Evolutionary conservation across 108 stramenopile genomes (phyloP).

Genomic region (Cyclotella baltica): DNA sequence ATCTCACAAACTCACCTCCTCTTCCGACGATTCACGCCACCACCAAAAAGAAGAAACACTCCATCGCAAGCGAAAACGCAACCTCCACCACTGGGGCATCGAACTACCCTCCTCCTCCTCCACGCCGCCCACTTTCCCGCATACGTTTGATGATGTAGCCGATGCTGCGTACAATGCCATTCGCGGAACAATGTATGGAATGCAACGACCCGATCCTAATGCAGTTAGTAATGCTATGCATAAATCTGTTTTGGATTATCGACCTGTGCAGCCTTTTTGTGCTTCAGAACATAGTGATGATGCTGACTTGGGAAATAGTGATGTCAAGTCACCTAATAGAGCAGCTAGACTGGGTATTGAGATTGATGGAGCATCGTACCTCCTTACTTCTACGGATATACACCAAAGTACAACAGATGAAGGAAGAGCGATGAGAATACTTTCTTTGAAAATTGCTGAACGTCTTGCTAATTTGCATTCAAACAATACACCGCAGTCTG

Average conservation of each 20-base stretch:
- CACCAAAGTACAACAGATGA: conserved; percentile 32
- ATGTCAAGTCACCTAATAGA: too few species aligned
- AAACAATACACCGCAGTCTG: conserved; percentile 23
- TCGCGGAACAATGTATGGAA: conserved; percentile 60
- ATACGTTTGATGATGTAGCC: conserved; percentile 59
- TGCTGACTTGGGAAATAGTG: conserved; percentile 12
- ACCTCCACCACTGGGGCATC: conserved; percentile 53
- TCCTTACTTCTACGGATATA: conserved; percentile 19
- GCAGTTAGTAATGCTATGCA: conserved; percentile 67
- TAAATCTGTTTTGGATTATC: conserved; percentile 55
- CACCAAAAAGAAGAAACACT: too few species aligned
- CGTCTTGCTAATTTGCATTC: conserved; percentile 38
- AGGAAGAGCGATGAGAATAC: conserved; percentile 51
- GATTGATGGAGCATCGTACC: conserved; percentile 64
- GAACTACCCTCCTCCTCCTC: conserved; percentile 7
- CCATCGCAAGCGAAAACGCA: conserved; percentile 28
- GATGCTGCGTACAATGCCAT: conserved; percentile 67
- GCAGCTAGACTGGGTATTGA: conserved; percentile 74
- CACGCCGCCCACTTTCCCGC: conserved; percentile 45
- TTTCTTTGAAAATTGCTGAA: conserved; percentile 63
- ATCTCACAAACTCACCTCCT: neutral
- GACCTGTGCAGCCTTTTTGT: conserved; percentile 56
- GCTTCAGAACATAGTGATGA: conserved; percentile 31
- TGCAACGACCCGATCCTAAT: conserved; percentile 66
- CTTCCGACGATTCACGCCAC: too few species aligned